Evolutionary conservation across 768 basidiomycete species (phyloP).

Genomic region (Lactifluus rugatus): DNA sequence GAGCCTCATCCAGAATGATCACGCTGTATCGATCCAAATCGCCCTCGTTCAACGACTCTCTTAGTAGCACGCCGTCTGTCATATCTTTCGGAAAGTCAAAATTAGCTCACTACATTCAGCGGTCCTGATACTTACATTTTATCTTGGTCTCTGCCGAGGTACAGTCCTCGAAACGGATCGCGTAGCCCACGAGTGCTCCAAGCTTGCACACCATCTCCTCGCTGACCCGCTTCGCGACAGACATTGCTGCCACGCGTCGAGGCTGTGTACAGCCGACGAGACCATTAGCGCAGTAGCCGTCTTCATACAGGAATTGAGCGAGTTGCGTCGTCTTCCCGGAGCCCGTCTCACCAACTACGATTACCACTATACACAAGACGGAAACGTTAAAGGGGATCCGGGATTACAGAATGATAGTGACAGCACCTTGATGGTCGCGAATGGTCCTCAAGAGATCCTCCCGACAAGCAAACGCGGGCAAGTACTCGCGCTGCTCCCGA

Average conservation of each 20-base stretch:
- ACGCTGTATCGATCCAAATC: conserved; percentile 95
- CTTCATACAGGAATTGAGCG: conserved; percentile 91
- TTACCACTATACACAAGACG: conserved; percentile 47
- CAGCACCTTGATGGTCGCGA: conserved; percentile 86
- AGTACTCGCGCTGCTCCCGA: conserved; percentile 92
- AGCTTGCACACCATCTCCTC: conserved; percentile 99
- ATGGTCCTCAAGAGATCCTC: conserved; percentile 84
- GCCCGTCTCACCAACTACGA: conserved; percentile 99
- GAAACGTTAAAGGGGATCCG: not conserved
- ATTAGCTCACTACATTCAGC: not conserved
- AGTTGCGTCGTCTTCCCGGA: conserved; percentile 98
- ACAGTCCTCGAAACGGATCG: conserved; percentile 98
- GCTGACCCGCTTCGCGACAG: conserved; percentile 98
- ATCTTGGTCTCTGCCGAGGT: conserved; percentile 91
- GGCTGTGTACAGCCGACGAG: conserved; percentile 97
- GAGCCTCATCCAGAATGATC: conserved; percentile 98
- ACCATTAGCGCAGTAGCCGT: conserved; percentile 85
- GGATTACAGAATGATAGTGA: conserved; percentile 9
- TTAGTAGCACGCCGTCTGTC: conserved; percentile 98
- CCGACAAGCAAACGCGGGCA: conserved; percentile 95
- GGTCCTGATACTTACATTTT: conserved; percentile 60
- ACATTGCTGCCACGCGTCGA: conserved; percentile 98
- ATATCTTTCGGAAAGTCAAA: conserved; percentile 43
- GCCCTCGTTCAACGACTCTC: conserved; percentile 97
- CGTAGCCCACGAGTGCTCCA: conserved; percentile 87